Conservation (phyloP, 2,329 filamentous ascomycete genomes). For the Talaromyces atroroseus region DNA sequence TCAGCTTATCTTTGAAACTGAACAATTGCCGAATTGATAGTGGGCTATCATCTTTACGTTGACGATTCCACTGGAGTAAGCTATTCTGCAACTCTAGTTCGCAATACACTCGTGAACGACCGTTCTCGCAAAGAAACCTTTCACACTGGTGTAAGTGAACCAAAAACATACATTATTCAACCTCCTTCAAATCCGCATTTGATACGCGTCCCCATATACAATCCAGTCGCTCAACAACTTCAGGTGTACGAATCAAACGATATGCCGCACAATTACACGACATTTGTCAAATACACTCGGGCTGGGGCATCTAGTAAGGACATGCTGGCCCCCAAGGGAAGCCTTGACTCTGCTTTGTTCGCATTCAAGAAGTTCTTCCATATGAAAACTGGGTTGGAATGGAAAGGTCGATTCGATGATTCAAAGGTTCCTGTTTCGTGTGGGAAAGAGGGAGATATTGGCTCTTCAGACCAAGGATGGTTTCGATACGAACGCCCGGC, state of each 20-base stretch:
- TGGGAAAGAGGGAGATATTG: slow-evolving; percentile 17
- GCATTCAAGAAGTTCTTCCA: slow-evolving; percentile 56
- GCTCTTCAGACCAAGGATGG: slow-evolving; percentile 28
- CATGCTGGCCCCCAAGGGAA: slow-evolving; percentile 29
- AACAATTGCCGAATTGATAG: slow-evolving; percentile 31
- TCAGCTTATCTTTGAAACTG: not conserved
- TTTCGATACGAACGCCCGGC: slow-evolving; percentile 22
- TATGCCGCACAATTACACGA: slow-evolving; percentile 56
- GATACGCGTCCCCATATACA: slow-evolving; percentile 17
- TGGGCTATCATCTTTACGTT: slow-evolving; percentile 58
- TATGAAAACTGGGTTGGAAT: slow-evolving; percentile 53
- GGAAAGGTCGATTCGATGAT: slow-evolving; percentile 44
- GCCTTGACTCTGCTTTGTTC: slow-evolving; percentile 39
- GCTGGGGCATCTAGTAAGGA: slow-evolving; percentile 26
- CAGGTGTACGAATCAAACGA: slow-evolving; percentile 65
- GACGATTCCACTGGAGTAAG: slow-evolving; percentile 56
- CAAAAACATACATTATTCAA: slow-evolving; percentile 13
- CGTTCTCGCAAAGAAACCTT: slow-evolving; percentile 51
- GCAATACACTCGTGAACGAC: slow-evolving; percentile 45
- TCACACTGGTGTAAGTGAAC: slow-evolving; percentile 51
- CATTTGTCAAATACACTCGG: slow-evolving; percentile 47
- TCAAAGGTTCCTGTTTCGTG: slow-evolving; percentile 15
- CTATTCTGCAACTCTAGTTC: slow-evolving; percentile 59
- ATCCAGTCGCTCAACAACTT: slow-evolving; percentile 19
- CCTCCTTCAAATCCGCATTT: slow-evolving; percentile 3